Base-by-base conservation (phyloP, 2,329 filamentous ascomycete genomes). In the Clonostachys rhizophaga region DNA sequence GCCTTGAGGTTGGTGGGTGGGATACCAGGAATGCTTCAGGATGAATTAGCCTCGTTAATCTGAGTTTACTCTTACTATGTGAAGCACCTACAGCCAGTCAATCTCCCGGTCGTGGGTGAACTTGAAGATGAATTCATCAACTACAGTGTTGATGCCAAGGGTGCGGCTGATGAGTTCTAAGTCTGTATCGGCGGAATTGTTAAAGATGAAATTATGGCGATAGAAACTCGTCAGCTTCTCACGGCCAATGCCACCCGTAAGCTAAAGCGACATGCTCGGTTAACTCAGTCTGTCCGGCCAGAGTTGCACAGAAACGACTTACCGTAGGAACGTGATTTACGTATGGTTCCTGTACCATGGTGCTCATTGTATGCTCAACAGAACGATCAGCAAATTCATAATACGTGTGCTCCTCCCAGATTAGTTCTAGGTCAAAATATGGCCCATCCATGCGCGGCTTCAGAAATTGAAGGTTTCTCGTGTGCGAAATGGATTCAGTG, bases 291-390 rank as follows among this genome's bases (percentile, higher is more conserved):
- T 30, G 24, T 4, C 24, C 24, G 24, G 24, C 24, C 8, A 30
- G 9, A 30, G 24, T 6, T 10, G 4, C 8, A 8, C 3, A 30
- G 24, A 30, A 30, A 9, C 2, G 16, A 55, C 75, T 69, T 56
- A 83, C 74, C 0, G 86, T 89, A 0, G 86, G 84, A 3, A 90
- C 72, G 58, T 91, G 85, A 58, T 91, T 91, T 2, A 91, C 87
- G 56, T 91, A 90, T 2, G 87, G 87, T 60, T 89, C 81, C 42
- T 83, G 74, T 2, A 90, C 86, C 87, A 91, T 91, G 0, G 87
- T 91, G n/a, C 73, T 74, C 87, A 91, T 91, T 0, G 87, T 91
- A 52, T 81, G 78, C 50, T 79, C 79, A 1, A 88, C 84, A 9
- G 78, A 78, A 16, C 84, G 75, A 47, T 81, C 78, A 3, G 64